Base-by-base conservation (phyloP, 768 basidiomycete species). In the Mycena venus region DNA sequence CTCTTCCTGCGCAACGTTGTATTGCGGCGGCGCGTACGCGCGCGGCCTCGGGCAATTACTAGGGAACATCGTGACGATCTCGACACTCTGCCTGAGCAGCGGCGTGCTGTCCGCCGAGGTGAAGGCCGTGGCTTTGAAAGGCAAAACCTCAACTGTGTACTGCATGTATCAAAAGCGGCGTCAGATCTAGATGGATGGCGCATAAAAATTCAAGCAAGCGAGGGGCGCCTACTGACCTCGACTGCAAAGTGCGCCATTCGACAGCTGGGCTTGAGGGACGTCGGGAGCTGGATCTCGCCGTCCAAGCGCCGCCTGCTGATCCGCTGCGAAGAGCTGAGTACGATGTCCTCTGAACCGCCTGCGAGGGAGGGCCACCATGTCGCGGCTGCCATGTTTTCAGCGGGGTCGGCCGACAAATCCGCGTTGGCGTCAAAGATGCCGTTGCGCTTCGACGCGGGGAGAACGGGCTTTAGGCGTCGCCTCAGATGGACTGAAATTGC, bases 111-210 rank as follows among this genome's bases (percentile, higher is more conserved):
- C 55, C 47, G 36, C 44, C 21, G 78, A 40, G 0, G 53, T 47
- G 34, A 78, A 78, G 7, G 73, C 78, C 25, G 68, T 65, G 21
- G 75, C 75, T 32, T 77, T 76, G 68, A 78, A 78, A 1, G 78
- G 78, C 9, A 77, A 59, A n/a, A 78, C 67, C 23, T 75, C 78
- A 44, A 78, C 71, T 25, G 70, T 72, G 32, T 78, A 78, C 78
- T 78, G 55, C 23, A 25, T 59, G 14, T 19, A 38, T 40, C n/a
- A 23, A 58, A 2, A 27, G 31, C 8, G 34, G 31, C 8, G 34
- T 27, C 42, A 17, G 3, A 27, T 27, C 1, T n/a, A n/a, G n/a
- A n/a, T n/a, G 38, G 49, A 51, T 51, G 23, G 49, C 49, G 49
- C 49, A 25, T 27, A 40, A 34, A 36, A 47, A 27, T 25, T 27